Conservation (phyloP, 1,139 yeast genomes). For the Nakaseomyces delphensis region DNA sequence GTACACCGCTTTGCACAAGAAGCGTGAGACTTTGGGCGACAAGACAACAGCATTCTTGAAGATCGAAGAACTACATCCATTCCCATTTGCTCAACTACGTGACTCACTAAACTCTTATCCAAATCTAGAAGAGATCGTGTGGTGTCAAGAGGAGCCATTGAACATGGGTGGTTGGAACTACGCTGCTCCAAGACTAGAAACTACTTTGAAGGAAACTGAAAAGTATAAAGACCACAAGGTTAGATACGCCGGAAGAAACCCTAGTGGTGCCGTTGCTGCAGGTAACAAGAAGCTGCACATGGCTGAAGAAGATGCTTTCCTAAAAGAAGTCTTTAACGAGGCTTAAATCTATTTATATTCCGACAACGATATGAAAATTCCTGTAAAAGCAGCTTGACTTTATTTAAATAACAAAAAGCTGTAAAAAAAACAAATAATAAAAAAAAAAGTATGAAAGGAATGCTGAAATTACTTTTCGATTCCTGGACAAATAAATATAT, state of each 20-base stretch:
- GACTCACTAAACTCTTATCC: slow-evolving; percentile 77
- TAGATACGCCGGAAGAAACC: slow-evolving; percentile 96
- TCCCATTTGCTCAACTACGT: slow-evolving; percentile 93
- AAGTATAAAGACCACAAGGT: slow-evolving; percentile 48
- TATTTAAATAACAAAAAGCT: background rate
- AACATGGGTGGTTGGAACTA: slow-evolving; percentile 89
- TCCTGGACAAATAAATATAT: background rate
- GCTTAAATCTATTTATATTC: background rate
- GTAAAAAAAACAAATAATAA: background rate
- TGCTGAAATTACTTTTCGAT: background rate
- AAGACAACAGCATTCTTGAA: slow-evolving; percentile 81
- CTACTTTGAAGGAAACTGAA: slow-evolving; percentile 67
- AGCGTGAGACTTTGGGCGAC: slow-evolving; percentile 66
- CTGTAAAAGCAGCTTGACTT: too few relatives aligned
- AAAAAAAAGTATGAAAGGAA: background rate
- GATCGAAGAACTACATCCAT: slow-evolving; percentile 94
- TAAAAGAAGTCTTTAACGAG: slow-evolving; percentile 57
- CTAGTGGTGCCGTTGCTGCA: slow-evolving; percentile 97
- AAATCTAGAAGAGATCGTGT: slow-evolving; percentile 77
- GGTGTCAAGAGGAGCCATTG: slow-evolving; percentile 99
- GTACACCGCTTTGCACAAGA: slow-evolving; percentile 82
- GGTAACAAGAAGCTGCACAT: slow-evolving; percentile 85
- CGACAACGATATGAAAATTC: background rate
- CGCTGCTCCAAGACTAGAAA: slow-evolving; percentile 71
- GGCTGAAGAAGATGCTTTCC: slow-evolving; percentile 83